Evolutionary conservation across 148 eudicot species (phyloP).

Genomic region (Fagopyrum esculentum): DNA sequence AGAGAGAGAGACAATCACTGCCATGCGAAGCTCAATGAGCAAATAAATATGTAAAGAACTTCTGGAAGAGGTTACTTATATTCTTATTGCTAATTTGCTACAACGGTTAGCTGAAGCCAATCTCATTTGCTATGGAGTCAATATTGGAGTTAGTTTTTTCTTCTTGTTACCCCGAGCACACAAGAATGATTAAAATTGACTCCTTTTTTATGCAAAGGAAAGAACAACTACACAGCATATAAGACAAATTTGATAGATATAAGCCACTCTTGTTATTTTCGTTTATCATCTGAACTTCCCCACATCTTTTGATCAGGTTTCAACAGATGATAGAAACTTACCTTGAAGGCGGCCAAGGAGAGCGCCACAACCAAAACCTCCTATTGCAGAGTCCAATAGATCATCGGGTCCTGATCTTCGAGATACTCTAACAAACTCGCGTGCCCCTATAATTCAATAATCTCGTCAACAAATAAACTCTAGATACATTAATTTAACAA

Average conservation of each 20-base stretch:
- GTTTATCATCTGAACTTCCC: not conserved
- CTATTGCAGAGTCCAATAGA: slow-evolving; percentile 64
- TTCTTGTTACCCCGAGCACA: not conserved
- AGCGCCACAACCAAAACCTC: slow-evolving; percentile 78
- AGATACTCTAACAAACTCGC: slow-evolving; percentile 64
- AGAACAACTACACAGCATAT: not conserved
- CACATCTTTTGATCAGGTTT: not conserved
- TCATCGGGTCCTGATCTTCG: slow-evolving; percentile 56
- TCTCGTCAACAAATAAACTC: not conserved
- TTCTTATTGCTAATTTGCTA: too few species aligned
- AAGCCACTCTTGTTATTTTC: not conserved
- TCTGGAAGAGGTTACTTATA: not conserved
- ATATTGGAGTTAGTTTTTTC: too few species aligned
- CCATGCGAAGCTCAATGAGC: not conserved
- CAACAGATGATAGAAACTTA: slow-evolving; percentile 12
- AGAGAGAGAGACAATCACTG: not conserved
- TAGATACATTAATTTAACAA: not conserved
- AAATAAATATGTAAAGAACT: not conserved
- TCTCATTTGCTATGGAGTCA: too few species aligned
- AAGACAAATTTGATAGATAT: not conserved
- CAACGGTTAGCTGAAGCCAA: too few species aligned
- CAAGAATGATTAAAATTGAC: not conserved
- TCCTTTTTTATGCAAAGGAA: not conserved
- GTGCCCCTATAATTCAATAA: slow-evolving; percentile 48
- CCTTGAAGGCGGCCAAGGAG: slow-evolving; percentile 91